Evolutionary conservation across 2,329 filamentous ascomycete genomes (phyloP), one percentile per base, ranked within the genome.

Genomic region (Lecanoromycetidae sp.): DNA sequence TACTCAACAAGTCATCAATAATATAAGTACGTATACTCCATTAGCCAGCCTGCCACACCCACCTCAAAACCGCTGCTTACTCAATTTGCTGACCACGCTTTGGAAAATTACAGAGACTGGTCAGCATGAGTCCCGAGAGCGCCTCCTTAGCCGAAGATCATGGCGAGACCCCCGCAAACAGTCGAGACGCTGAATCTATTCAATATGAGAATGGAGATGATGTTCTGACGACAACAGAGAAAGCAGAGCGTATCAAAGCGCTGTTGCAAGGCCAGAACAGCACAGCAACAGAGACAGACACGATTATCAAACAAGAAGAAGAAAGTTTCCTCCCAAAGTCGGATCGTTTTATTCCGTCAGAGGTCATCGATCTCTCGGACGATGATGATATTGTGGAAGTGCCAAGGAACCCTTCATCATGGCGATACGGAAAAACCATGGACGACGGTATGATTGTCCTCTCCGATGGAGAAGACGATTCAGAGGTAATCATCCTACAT

Each of bases 401-500:
- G n/a, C n/a, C n/a, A n/a, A n/a, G n/a, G n/a, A n/a, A n/a, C n/a
- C n/a, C n/a, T n/a, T n/a, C n/a, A n/a, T n/a, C n/a, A n/a, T n/a
- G n/a, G n/a, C n/a, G n/a, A n/a, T n/a, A n/a, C n/a, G n/a, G 15
- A n/a, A 27, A 26, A 42, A 29, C 39, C 4, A 10, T 19, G 39
- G 25, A 15, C n/a, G n/a, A 29, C 7, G 39, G 39, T 13, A 42
- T 17, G 7, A 42, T 42, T 13, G 20, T 42, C 20, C 39, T 42
- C 20, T 27, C 25, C 5, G 39, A 42, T 6, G 33, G 33, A 8
- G 44, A 46, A 13, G 44, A 34, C n/a, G 44, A 46, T 23, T 33
- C 30, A 12, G 44, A 33, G 5, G n/a, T 25, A 10, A 8, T 33
- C n/a, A 34, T 40, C 8, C 20, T 39, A 13, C 26, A 26, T 23